These are phyloP conservation scores for Fusarium pininemorale DNA, from an alignment of 2,329 filamentous ascomycete genomes.

Conservation along the genomic window DNA sequence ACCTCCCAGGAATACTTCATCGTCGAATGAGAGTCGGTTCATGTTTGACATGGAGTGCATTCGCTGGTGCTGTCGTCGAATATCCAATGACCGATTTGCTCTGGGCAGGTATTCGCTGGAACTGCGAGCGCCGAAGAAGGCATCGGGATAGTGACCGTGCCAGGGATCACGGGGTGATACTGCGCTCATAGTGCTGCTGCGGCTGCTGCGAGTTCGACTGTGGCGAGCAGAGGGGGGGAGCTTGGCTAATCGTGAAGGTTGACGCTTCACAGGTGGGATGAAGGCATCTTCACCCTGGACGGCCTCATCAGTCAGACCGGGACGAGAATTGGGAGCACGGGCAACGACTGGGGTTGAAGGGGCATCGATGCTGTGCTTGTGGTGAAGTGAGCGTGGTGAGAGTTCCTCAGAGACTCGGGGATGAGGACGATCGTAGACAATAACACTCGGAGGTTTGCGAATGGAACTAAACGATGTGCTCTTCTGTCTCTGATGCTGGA, in stretches of 20 bases:
- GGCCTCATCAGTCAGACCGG: constrained; percentile 69
- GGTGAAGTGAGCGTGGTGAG: constrained; percentile 43
- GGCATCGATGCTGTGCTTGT: constrained; percentile 56
- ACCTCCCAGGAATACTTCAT: constrained; percentile 56
- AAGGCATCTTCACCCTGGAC: constrained; percentile 70
- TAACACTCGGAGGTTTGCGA: constrained; percentile 62
- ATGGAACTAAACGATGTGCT: constrained; percentile 47
- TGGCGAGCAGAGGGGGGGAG: constrained; percentile 50
- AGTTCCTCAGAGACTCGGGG: constrained; percentile 43
- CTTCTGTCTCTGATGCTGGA: constrained; percentile 40
- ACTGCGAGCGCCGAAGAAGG: constrained; percentile 42
- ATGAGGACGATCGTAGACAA: constrained; percentile 58
- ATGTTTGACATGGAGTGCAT: constrained; percentile 51
- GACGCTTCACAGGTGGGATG: constrained; percentile 61
- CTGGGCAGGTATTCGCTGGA: constrained; percentile 46
- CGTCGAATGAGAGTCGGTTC: constrained; percentile 56
- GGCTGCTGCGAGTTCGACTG: constrained; percentile 54
- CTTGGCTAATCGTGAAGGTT: constrained; percentile 64
- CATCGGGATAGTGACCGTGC: constrained; percentile 50
- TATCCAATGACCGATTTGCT: constrained; percentile 35
- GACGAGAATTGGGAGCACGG: constrained; percentile 68
- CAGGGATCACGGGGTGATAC: constrained; percentile 54
- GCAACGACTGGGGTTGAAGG: constrained; percentile 63
- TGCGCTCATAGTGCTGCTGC: constrained; percentile 55
- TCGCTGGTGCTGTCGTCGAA: constrained; percentile 47